phyloP scores from a whole-genome alignment of 306 rosid genomes.

The Myrica gale region DNA sequence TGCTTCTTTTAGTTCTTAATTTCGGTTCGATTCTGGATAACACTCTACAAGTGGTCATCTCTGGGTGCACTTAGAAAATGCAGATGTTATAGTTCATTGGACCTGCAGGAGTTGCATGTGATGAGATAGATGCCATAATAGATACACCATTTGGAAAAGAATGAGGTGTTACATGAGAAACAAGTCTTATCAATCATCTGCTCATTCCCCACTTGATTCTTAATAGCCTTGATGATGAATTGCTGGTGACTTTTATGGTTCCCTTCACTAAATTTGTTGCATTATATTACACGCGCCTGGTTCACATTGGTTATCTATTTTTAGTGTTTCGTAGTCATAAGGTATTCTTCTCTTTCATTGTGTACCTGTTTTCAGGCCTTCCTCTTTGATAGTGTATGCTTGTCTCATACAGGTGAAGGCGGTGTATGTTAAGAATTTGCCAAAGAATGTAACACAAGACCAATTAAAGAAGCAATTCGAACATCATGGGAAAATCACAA shows the following conservation, averaged over 20 bases:
- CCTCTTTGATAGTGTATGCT: constrained; percentile 14
- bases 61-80: not conserved
- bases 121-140: not conserved
- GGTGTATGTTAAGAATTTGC: constrained; percentile 85
- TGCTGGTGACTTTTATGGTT: not conserved
- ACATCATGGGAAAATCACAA: constrained; percentile 90
- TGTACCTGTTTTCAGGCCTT: constrained; percentile 17
- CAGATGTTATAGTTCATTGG: not conserved
- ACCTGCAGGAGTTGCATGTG: not conserved
- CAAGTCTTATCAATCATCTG: not conserved
- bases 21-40: not conserved
- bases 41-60: not conserved
- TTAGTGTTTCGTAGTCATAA: not conserved
- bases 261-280: no score
- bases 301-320: not conserved
- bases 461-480: constrained; percentile 85
- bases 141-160: not conserved
- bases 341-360: not conserved
- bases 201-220: not conserved
- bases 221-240: not conserved
- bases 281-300: not conserved
- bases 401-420: constrained; percentile 73
- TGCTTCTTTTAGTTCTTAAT: no score
- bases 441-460: constrained; percentile 86
- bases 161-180: not conserved